phyloP scores from a whole-genome alignment of 129 eudicot species.

The Flaveria brownii region DNA sequence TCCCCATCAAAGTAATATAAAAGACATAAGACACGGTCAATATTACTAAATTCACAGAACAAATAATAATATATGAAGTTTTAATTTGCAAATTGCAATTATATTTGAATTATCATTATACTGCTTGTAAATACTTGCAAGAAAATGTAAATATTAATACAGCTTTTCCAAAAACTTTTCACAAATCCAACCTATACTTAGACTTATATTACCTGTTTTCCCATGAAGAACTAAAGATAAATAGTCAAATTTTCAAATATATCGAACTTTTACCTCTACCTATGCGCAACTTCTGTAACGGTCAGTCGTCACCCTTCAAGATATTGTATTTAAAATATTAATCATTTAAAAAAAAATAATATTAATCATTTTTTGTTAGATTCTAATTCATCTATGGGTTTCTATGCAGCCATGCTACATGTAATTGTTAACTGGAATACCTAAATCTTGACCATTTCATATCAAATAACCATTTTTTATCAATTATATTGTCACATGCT shows the following conservation, averaged over 20 bases:
- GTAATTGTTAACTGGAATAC: background rate
- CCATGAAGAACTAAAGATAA: too few relatives aligned
- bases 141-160: background rate
- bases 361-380: background rate
- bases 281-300: background rate
- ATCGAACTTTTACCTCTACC: background rate
- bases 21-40: background rate
- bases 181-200: too few relatives aligned
- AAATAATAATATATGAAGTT: background rate
- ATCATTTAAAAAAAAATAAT: too few relatives aligned
- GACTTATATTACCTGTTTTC: too few relatives aligned
- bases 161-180: too few relatives aligned
- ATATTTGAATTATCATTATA: background rate
- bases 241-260: too few relatives aligned
- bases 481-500: too few relatives aligned
- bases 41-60: too few relatives aligned
- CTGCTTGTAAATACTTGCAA: background rate
- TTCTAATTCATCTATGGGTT: too few relatives aligned
- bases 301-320: background rate
- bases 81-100: background rate
- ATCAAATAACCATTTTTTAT: background rate
- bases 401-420: background rate
- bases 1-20: conserved; percentile 6
- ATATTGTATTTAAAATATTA: too few relatives aligned
- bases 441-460: background rate